phyloP scores from a whole-genome alignment of 202 grass and related monocot species.

The Digitaria exilis region DNA sequence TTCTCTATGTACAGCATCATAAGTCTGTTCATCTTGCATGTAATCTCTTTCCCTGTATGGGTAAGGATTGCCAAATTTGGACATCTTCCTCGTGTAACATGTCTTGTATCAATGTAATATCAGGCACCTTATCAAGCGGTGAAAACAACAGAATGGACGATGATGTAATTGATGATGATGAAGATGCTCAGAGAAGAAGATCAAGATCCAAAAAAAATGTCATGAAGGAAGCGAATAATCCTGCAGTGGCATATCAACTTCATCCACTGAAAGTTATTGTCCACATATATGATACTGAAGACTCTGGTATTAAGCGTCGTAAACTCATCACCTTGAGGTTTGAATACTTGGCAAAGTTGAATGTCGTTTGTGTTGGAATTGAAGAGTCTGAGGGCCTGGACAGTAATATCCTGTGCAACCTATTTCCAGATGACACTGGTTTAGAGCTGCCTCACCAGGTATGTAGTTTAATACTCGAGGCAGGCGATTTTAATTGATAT shows the following conservation, averaged over 20 bases:
- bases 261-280: conserved; percentile 92
- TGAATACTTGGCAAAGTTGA: conserved; percentile 93
- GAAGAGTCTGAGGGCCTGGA: conserved; percentile 73
- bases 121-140: conserved; percentile 55
- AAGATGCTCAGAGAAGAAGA: conserved; percentile 94
- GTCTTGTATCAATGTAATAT: conserved; percentile 34
- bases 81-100: conserved; percentile 27
- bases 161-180: conserved; percentile 88
- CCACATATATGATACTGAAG: conserved; percentile 70
- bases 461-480: conserved; percentile 11
- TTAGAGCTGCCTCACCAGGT: conserved; percentile 92
- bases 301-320: conserved; percentile 51
- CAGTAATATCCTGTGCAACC: conserved; percentile 84
- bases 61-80: not conserved
- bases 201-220: conserved; percentile 74
- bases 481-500: conserved; percentile 21
- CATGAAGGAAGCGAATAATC: conserved; percentile 67
- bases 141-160: conserved; percentile 78
- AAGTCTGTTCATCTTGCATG: not conserved
- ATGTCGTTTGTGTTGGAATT: conserved; percentile 85
- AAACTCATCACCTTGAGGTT: conserved; percentile 68
- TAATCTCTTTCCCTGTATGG: not conserved
- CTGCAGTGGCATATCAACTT: conserved; percentile 64
- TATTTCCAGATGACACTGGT: conserved; percentile 96
- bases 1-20: not conserved